phyloP scores from a whole-genome alignment of 2,329 filamentous ascomycete genomes.

The Aaosphaeria pasadenensis region DNA sequence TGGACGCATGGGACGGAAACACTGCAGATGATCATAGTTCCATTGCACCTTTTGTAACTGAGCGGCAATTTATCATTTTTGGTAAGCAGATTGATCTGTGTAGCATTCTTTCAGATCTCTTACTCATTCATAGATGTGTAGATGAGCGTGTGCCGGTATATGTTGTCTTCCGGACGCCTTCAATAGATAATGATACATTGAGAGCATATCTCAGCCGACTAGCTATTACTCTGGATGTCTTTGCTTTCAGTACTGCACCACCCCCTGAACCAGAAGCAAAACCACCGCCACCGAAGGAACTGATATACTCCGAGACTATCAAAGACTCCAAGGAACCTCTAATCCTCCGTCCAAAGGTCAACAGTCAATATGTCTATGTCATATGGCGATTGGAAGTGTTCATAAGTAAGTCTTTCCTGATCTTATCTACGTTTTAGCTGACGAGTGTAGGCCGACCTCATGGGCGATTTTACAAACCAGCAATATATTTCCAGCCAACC shows the following conservation, averaged over 20 bases:
- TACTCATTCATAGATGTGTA: constrained; percentile 54
- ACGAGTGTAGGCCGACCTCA: constrained; percentile 41
- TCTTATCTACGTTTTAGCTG: not conserved
- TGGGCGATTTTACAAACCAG: constrained; percentile 64
- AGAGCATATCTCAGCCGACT: constrained; percentile 60
- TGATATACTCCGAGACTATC: constrained; percentile 53
- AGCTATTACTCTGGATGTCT: constrained; percentile 64
- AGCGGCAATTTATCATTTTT: constrained; percentile 67
- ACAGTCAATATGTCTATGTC: constrained; percentile 28
- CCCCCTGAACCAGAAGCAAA: constrained; percentile 37
- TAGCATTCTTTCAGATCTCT: constrained; percentile 43
- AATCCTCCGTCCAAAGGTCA: constrained; percentile 21
- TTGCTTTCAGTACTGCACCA: constrained; percentile 55
- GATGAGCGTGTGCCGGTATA: constrained; percentile 72
- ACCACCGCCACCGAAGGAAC: constrained; percentile 45
- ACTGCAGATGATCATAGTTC: constrained; percentile 43
- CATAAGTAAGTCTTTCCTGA: constrained; percentile 24
- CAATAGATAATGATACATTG: constrained; percentile 56
- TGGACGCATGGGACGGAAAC: constrained; percentile 45
- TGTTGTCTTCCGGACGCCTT: constrained; percentile 64
- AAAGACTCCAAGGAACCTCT: constrained; percentile 28
- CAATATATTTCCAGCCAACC: constrained; percentile 59
- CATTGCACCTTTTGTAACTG: constrained; percentile 56
- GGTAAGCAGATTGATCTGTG: constrained; percentile 51
- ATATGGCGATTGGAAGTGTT: constrained; percentile 39